Conservation (phyloP, 371 early-diverging fungal genomes). For the Phascolomyces articulosus region DNA sequence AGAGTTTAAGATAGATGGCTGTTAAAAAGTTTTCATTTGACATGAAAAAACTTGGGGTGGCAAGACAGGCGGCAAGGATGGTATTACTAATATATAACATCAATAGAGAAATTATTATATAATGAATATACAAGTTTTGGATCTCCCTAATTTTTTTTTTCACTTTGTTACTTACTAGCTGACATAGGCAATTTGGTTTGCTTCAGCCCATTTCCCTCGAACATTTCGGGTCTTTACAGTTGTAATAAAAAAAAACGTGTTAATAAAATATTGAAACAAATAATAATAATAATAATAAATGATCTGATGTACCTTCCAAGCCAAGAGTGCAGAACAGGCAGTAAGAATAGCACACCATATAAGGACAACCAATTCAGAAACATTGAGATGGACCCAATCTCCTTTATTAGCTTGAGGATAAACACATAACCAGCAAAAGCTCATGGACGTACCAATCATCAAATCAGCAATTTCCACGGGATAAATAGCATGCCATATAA, state of each 20-base stretch:
- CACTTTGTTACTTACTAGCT: conserved; percentile 59
- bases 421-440: conserved; percentile 37
- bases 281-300: too few relatives aligned
- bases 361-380: conserved; percentile 22
- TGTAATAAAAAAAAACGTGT: too few relatives aligned
- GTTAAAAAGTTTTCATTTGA: conserved; percentile 23
- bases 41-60: conserved; percentile 36
- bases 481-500: conserved; percentile 33
- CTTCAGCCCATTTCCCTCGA: conserved; percentile 43
- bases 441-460: conserved; percentile 9
- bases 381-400: conserved; percentile 25
- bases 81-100: conserved; percentile 27
- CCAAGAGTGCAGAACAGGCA: conserved; percentile 33
- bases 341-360: conserved; percentile 29
- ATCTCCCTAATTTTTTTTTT: too few relatives aligned
- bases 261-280: too few relatives aligned
- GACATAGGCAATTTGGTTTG: conserved; percentile 48
- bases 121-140: too few relatives aligned
- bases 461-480: conserved; percentile 16
- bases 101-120: too few relatives aligned
- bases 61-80: conserved; percentile 30
- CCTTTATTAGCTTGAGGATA: conserved; percentile 25
- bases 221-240: conserved; percentile 33
- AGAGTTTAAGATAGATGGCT: conserved; percentile 30
- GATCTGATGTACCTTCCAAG: conserved; percentile 34